Evolutionary conservation across 2,329 filamentous ascomycete genomes (phyloP), one percentile per base, ranked within the genome.

Genomic region (Pseudocercospora eumusae): DNA sequence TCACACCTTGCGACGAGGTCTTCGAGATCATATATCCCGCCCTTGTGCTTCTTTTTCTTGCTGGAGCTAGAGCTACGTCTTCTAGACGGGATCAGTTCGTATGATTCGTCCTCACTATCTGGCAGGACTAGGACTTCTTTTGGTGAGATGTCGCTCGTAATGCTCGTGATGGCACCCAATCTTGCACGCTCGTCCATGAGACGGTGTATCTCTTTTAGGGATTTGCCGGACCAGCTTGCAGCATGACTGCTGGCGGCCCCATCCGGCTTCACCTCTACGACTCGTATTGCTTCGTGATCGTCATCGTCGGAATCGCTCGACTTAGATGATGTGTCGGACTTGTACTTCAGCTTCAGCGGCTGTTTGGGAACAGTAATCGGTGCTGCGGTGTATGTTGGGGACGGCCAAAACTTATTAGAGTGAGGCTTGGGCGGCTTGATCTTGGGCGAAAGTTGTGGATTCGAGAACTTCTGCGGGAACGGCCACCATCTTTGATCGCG

Each of bases 1-100:
- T 23, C 21, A 63, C 61, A 57, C 56, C 52, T 63, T n/a, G 58
- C 61, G 18, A 63, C 61, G 23, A 63, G 36, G 36, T 60, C 61
- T 42, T 63, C 57, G 10, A 63, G 36, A 54, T 63, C 57, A 25
- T 63, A 63, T 13, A 57, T 42, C 33, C 36, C 54, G 45, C 50
- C 57, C 45, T 54, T 52, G n/a, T 54, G 52, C 45, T 50, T 54
- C 44, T 58, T 40, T 40, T 40, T 15, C 36, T 40, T 40, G 15
- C 36, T 18, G 4, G 36, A 40, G 36, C 36, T 18, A 40, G 36
- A 40, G 36, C 36, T 36, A 10, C 57, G 61, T 18, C 18, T 18
- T 31, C 20, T 47, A 42, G 25, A 21, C 18, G 61, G 57, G 45
- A 57, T 47, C 33, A 53, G 5, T 36, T 33, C 57, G 57, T 63